Conservation (phyloP, 495 filamentous ascomycete genomes). For the Neurospora tetraspora region DNA sequence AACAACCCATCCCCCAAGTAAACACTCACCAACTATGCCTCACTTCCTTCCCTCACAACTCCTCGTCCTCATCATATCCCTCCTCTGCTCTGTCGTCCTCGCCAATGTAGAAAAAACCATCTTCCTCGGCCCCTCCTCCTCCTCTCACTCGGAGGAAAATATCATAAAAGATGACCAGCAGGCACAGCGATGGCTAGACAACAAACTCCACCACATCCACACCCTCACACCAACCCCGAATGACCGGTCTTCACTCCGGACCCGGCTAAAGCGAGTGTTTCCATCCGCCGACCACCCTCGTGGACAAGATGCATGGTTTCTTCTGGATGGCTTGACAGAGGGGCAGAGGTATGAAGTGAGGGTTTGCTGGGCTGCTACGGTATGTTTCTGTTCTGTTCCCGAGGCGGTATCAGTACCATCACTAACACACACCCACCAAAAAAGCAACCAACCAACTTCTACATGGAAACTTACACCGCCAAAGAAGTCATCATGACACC, state of each 20-base stretch:
- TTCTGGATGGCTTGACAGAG: slow-evolving; percentile 63
- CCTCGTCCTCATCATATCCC: not conserved
- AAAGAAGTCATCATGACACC: slow-evolving; percentile 47
- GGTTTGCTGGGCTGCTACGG: slow-evolving; percentile 83
- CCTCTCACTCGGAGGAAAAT: slow-evolving; percentile 24
- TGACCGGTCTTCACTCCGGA: slow-evolving; percentile 42
- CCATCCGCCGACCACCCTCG: slow-evolving; percentile 41
- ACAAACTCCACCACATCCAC: slow-evolving; percentile 36
- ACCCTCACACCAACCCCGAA: slow-evolving; percentile 45
- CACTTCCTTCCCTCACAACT: not conserved
- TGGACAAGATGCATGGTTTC: slow-evolving; percentile 68
- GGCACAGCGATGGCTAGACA: not conserved
- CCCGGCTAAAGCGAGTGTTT: slow-evolving; percentile 54
- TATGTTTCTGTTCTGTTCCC: not conserved
- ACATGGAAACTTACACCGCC: slow-evolving; percentile 52
- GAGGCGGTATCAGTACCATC: not conserved
- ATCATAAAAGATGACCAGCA: not conserved
- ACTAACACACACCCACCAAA: slow-evolving; percentile 2
- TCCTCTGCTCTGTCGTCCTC: not conserved
- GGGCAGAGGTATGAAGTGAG: slow-evolving; percentile 83
- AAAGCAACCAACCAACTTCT: slow-evolving; percentile 84
- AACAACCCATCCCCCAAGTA: not conserved
- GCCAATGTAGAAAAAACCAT: slow-evolving; percentile 90
- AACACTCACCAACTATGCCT: not conserved
- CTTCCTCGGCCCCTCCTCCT: slow-evolving; percentile 58